Conservation (phyloP, 202 grass and related monocot species). For the Dendrocalamus latiflorus region DNA sequence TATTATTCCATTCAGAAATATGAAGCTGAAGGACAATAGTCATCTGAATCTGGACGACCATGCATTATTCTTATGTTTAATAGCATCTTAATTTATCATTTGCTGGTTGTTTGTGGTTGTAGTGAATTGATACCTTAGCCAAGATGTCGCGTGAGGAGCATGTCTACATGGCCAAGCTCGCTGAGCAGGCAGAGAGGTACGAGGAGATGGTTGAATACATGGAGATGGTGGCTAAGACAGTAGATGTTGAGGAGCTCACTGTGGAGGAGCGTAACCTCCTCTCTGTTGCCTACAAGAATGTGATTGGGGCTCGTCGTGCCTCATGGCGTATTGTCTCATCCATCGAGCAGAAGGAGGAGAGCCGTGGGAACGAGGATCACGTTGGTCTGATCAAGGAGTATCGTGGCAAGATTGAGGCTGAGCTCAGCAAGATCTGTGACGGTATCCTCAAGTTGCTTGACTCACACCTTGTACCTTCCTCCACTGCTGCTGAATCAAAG, state of each 20-base stretch:
- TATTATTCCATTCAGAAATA: not conserved
- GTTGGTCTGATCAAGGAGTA: not conserved
- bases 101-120: not conserved
- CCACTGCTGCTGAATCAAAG: conserved; percentile 44
- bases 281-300: conserved; percentile 35
- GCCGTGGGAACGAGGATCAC: conserved; percentile 44
- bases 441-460: conserved; percentile 54
- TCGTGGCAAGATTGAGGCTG: conserved; percentile 46
- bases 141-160: conserved; percentile 19
- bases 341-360: conserved; percentile 29
- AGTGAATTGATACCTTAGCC: not conserved
- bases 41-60: not conserved
- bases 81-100: not conserved
- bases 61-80: not conserved
- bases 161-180: conserved; percentile 21
- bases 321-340: conserved; percentile 59
- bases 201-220: conserved; percentile 66
- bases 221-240: conserved; percentile 54
- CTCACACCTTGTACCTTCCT: conserved; percentile 48
- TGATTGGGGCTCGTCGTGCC: conserved; percentile 44
- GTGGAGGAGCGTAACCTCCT: conserved; percentile 63
- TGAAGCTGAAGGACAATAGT: not conserved
- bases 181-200: conserved; percentile 57
- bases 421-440: conserved; percentile 57
- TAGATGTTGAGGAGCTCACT: conserved; percentile 45